phyloP scores from a whole-genome alignment of 306 rosid genomes.

The Dalbergia oliveri region DNA sequence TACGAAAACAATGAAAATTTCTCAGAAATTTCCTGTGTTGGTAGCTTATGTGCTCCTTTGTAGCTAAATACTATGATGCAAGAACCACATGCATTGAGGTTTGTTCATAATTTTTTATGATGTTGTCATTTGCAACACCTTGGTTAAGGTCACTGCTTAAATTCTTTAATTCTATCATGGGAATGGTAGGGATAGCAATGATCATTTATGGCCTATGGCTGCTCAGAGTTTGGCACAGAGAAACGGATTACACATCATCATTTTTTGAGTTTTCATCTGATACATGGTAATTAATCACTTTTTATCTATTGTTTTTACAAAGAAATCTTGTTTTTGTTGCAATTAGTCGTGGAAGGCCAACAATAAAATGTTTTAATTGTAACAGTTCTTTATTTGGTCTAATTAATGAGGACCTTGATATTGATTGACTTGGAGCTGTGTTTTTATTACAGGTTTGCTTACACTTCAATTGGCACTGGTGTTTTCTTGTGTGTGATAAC shows the following conservation, averaged over 20 bases:
- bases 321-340: background rate
- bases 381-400: no score
- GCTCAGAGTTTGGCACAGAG: conserved; percentile 56
- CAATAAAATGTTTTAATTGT: background rate
- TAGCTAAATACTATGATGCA: background rate
- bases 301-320: background rate
- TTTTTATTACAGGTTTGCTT: conserved; percentile 20
- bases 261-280: conserved; percentile 30
- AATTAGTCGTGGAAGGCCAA: background rate
- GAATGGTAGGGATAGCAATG: conserved; percentile 59
- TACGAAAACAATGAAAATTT: background rate
- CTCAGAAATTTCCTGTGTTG: background rate
- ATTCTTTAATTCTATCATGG: conserved; percentile 48
- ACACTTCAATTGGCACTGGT: conserved; percentile 47
- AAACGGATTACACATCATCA: conserved; percentile 19
- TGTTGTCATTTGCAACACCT: conserved; percentile 34
- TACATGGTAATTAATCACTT: conserved; percentile 42
- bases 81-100: background rate
- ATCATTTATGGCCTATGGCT: conserved; percentile 55
- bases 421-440: background rate
- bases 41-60: background rate
- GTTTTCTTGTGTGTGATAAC: conserved; percentile 43
- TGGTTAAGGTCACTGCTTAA: conserved; percentile 53
- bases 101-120: background rate
- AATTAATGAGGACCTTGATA: background rate